A percentile compares a stretch with the other conserved stretches of the same genome.
phyloP scores from a whole-genome alignment of 2,329 filamentous ascomycete genomes.

The Cytospora chrysosperma region DNA sequence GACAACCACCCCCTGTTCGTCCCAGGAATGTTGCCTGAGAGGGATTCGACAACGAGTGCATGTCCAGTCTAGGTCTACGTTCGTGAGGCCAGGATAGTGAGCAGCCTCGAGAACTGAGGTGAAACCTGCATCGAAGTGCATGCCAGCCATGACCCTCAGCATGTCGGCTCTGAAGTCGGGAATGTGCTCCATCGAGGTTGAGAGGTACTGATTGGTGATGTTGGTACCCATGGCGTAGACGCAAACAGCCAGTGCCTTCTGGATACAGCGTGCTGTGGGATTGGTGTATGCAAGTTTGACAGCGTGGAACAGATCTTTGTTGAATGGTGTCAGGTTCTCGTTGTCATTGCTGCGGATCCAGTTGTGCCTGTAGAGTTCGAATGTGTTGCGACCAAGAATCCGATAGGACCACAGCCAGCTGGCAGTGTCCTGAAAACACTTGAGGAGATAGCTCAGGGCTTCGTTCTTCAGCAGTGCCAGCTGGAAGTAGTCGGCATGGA shows the following conservation, averaged over 20 bases:
- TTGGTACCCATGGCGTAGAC: not conserved
- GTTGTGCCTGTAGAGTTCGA: not conserved
- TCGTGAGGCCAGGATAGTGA: not conserved
- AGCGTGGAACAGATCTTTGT: not conserved
- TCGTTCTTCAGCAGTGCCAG: not conserved
- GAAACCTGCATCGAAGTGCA: not conserved
- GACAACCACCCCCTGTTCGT: too few relatives aligned
- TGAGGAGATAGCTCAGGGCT: not conserved
- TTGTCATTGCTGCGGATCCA: not conserved
- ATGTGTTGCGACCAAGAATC: not conserved
- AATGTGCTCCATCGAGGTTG: accelerated
- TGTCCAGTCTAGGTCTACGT: not conserved
- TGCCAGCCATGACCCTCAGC: not conserved
- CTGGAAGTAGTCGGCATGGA: conserved; percentile 4
- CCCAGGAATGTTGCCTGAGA: too few relatives aligned
- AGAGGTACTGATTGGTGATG: not conserved
- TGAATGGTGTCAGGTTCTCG: not conserved
- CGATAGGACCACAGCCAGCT: not conserved
- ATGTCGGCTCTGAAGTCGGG: not conserved
- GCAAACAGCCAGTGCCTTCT: not conserved
- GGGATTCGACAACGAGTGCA: too few relatives aligned
- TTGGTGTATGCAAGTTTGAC: not conserved
- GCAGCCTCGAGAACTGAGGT: too few relatives aligned
- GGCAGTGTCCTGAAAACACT: not conserved
- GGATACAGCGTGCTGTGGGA: not conserved